Evolutionary conservation across 2,329 filamentous ascomycete species (phyloP).

Genomic region (Septoria linicola): DNA sequence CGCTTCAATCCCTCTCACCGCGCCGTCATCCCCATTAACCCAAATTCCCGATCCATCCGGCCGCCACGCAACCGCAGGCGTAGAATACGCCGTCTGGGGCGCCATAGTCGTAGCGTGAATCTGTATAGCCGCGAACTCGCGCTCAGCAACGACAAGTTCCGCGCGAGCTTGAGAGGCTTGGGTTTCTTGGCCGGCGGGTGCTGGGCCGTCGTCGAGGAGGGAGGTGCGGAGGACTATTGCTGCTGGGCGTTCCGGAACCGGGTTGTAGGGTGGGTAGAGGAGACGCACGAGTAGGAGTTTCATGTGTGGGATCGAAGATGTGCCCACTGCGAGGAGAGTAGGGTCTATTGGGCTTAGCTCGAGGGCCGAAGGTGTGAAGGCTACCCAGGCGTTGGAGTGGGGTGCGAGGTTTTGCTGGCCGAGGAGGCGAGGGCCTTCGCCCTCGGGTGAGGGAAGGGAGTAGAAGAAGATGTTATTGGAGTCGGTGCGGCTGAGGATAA

Average conservation of each 20-base stretch:
- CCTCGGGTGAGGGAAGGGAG: conserved; percentile 33
- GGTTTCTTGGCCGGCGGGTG: conserved; percentile 8
- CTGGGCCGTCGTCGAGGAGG: conserved; percentile 27
- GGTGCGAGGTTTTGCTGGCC: conserved; percentile 62
- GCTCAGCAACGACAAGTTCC: conserved; percentile 53
- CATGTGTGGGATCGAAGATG: conserved; percentile 61
- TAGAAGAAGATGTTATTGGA: conserved; percentile 62
- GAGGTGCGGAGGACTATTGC: conserved; percentile 23
- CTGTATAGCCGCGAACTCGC: conserved; percentile 60
- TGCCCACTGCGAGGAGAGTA: conserved; percentile 58
- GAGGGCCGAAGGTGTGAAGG: conserved; percentile 60
- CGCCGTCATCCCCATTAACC: conserved; percentile 65
- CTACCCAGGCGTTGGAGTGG: conserved; percentile 63
- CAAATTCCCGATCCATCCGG: conserved; percentile 62
- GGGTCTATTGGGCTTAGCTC: conserved; percentile 56
- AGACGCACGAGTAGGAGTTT: conserved; percentile 61
- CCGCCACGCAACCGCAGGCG: conserved; percentile 61
- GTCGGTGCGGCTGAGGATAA: conserved; percentile 57
- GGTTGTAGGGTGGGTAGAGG: conserved; percentile 48
- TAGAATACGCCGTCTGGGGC: conserved; percentile 64
- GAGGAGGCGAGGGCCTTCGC: conserved; percentile 43
- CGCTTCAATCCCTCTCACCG: conserved; percentile 59
- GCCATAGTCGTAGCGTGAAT: conserved; percentile 60
- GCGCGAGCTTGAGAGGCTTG: conserved; percentile 48
- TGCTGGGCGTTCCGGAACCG: conserved; percentile 16